Evolutionary conservation across 2,329 filamentous ascomycete genomes (phyloP).

Genomic region (Hawksworthiomyces lignivorus): DNA sequence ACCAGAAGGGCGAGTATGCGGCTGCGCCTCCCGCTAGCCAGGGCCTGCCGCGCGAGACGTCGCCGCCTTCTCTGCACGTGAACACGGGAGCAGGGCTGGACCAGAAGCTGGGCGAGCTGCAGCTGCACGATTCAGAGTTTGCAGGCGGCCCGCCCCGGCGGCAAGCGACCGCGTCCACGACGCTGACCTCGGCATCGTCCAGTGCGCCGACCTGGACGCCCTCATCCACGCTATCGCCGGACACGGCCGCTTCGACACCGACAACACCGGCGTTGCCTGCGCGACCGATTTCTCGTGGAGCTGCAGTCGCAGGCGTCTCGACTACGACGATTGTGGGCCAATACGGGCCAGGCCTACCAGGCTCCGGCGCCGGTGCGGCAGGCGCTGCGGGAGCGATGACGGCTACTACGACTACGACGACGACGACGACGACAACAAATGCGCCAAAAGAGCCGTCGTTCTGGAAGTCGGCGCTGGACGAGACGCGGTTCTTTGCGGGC

Average conservation of each 20-base stretch:
- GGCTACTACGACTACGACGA: not conserved
- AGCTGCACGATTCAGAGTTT: not conserved
- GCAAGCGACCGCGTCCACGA: not conserved
- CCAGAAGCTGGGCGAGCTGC: not conserved
- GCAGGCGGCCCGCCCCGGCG: not conserved
- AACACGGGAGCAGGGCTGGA: not conserved
- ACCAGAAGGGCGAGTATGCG: not conserved
- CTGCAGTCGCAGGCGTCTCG: too few relatives aligned
- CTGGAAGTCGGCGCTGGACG: conserved; percentile 44
- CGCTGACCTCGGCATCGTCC: not conserved
- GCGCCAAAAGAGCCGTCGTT: conserved; percentile 17
- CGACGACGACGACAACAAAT: not conserved
- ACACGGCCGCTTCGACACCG: not conserved
- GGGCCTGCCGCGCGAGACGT: not conserved
- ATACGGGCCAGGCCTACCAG: not conserved
- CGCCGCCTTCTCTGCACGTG: not conserved
- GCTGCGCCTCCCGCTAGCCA: not conserved
- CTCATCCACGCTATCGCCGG: not conserved
- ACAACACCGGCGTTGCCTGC: not conserved
- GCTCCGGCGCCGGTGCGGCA: not conserved
- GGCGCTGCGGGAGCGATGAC: not conserved
- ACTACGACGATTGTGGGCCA: too few relatives aligned
- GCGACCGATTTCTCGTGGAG: too few relatives aligned
- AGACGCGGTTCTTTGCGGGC: conserved; percentile 58
- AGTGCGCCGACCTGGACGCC: not conserved